phyloP scores from a whole-genome alignment of 129 eudicot species.

The Flaveria trinervia region DNA sequence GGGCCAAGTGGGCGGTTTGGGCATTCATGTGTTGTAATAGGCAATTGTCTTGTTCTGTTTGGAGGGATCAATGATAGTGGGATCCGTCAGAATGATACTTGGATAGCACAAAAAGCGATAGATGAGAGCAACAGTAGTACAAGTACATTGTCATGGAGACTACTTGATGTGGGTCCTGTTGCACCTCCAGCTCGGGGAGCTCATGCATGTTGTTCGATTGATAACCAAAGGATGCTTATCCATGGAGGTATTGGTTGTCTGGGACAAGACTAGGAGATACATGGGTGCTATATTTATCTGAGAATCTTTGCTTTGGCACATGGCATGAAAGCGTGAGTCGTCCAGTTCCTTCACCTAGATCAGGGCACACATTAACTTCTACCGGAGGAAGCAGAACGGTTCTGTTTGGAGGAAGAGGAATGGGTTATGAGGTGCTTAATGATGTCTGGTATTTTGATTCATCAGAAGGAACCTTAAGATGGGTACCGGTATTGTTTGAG shows the following conservation, averaged over 20 bases:
- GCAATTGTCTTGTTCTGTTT: slow-evolving; percentile 67
- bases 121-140: neutral
- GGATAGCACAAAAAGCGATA: slow-evolving; percentile 59
- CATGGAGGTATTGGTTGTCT: slow-evolving; percentile 86
- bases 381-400: slow-evolving; percentile 57
- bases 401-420: slow-evolving; percentile 92
- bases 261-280: slow-evolving; percentile 83
- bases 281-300: slow-evolving; percentile 78
- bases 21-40: slow-evolving; percentile 75
- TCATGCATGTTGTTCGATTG: slow-evolving; percentile 78
- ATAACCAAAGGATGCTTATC: slow-evolving; percentile 62
- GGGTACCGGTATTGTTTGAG: slow-evolving; percentile 64
- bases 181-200: slow-evolving; percentile 95
- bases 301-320: slow-evolving; percentile 59
- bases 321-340: slow-evolving; percentile 63
- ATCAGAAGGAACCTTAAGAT: slow-evolving; percentile 47
- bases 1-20: slow-evolving; percentile 93
- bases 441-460: slow-evolving; percentile 86
- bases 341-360: slow-evolving; percentile 76
- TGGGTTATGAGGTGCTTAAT: slow-evolving; percentile 75
- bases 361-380: slow-evolving; percentile 86
- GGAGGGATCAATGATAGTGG: slow-evolving; percentile 97
- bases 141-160: slow-evolving; percentile 66
- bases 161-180: slow-evolving; percentile 60
- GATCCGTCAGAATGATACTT: slow-evolving; percentile 88